Evolutionary conservation across 768 basidiomycete genomes (phyloP).

Genomic region (Lactifluus pinguis): DNA sequence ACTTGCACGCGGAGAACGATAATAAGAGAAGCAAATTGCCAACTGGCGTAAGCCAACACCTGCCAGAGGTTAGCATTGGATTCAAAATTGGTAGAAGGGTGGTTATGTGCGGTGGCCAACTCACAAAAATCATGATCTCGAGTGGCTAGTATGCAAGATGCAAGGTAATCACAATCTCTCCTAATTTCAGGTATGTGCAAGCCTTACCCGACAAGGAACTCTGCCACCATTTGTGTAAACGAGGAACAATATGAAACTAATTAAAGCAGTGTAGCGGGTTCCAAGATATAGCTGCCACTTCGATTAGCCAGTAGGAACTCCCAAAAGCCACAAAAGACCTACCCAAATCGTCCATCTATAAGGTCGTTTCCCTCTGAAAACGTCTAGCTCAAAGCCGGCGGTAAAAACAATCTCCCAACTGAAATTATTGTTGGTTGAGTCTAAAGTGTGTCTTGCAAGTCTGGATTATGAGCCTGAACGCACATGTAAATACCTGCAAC

Average conservation of each 20-base stretch:
- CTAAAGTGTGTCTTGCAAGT: neutral
- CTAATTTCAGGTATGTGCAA: neutral
- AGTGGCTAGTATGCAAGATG: neutral
- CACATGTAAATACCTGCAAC: conserved; percentile 1
- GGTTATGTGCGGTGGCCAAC: neutral
- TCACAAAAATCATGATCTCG: neutral
- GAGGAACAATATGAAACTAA: neutral
- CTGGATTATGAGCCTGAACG: neutral
- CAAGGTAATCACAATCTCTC: neutral
- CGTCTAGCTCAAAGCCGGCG: neutral
- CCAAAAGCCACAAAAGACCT: neutral
- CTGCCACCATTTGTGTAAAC: neutral
- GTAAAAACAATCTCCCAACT: neutral
- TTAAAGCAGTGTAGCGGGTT: neutral
- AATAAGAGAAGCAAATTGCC: neutral
- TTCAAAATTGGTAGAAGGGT: neutral
- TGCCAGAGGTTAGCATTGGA: neutral
- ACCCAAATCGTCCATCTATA: neutral
- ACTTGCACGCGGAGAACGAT: neutral
- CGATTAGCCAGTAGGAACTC: neutral
- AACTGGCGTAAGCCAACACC: neutral
- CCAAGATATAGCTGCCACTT: neutral
- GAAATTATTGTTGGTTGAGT: neutral
- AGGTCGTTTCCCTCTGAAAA: neutral
- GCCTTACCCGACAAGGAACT: neutral